Evolutionary conservation across 495 filamentous ascomycete species (phyloP).

Genomic region (Xylaria curta): DNA sequence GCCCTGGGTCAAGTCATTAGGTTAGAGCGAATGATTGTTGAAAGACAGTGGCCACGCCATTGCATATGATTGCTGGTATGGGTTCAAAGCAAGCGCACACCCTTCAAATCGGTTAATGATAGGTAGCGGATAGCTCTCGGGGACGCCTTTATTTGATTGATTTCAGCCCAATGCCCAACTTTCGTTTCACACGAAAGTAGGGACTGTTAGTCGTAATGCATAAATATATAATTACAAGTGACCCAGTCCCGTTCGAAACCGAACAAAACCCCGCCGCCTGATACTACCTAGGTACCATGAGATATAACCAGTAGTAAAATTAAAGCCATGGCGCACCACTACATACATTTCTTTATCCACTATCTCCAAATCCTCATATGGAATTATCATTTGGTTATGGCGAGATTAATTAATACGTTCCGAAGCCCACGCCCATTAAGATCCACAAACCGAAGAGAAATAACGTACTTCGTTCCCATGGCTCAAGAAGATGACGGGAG

Average conservation of each 20-base stretch:
- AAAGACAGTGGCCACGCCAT: background rate
- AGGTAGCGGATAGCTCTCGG: conserved; percentile 7
- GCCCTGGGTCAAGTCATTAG: background rate
- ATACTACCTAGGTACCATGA: conserved; percentile 1
- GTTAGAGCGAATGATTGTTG: background rate
- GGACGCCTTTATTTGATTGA: conserved; percentile 18
- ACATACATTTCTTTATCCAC: conserved; percentile 17
- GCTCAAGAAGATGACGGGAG: conserved; percentile 20
- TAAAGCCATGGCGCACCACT: conserved; percentile 16
- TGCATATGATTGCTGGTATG: background rate
- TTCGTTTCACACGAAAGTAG: background rate
- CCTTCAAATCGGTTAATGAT: conserved; percentile 15
- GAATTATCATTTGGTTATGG: conserved; percentile 14
- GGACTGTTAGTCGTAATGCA: conserved; percentile 10
- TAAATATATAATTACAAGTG: conserved; percentile 5
- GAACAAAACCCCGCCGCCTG: conserved; percentile 15
- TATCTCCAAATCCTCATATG: conserved; percentile 16
- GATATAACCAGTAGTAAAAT: background rate
- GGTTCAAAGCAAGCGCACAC: conserved; percentile 4
- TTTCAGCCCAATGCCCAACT: conserved; percentile 24
- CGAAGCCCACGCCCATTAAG: background rate
- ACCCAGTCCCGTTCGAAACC: conserved; percentile 19
- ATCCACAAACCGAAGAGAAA: conserved; percentile 5
- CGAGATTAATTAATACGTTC: conserved; percentile 6
- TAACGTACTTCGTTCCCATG: conserved; percentile 1